Base-by-base conservation (phyloP, 495 filamentous ascomycete genomes). In the Evernia prunastri region DNA sequence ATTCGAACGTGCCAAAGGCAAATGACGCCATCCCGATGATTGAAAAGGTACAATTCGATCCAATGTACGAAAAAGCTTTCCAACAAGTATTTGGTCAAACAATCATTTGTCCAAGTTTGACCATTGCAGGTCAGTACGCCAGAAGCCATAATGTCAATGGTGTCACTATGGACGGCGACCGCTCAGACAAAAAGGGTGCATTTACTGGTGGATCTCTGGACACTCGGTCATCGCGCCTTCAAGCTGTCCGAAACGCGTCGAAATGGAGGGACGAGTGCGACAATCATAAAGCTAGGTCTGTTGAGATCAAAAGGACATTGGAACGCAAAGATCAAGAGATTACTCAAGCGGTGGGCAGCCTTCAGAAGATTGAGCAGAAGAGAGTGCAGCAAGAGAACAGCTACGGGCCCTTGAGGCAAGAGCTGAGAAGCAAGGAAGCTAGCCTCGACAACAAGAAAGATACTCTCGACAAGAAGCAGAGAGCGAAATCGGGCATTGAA, bases 61-160 rank as follows among this genome's bases (percentile, higher is more conserved):
- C 80, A 4, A 78, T 77, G 51, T 96, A 89, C 67, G 90, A 93
- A 58, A 86, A 84, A 65, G 94, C 94, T 0, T 92, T 97, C 73
- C 84, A 88, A 69, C 91, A 96, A 68, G 89, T 97, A 8, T 97
- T 99, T 77, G 94, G 92, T 27, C 94, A 92, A 69, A 96, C 92
- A 3, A 90, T 97, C 60, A 86, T 99, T 66, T 97, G 95, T 67
- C 92, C 92, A 4, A 93, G 89, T 70, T 78, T 99, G 20, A 81
- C 88, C 51, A 82, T 96, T 60, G 91, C 90, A 10, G 83, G 88
- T 12, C 89, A 96, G 70, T 97, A 96, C 70, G 90, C 94, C 15
- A 84, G 93, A 67, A 92, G 86, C 63, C 92, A 97, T 65, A 89
- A 88, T 36, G 87, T 97, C 43, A 92, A 88, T 69, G 93, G 91